Base-by-base conservation (phyloP, 148 eudicot species). In the Rhododendron ferrugineum region DNA sequence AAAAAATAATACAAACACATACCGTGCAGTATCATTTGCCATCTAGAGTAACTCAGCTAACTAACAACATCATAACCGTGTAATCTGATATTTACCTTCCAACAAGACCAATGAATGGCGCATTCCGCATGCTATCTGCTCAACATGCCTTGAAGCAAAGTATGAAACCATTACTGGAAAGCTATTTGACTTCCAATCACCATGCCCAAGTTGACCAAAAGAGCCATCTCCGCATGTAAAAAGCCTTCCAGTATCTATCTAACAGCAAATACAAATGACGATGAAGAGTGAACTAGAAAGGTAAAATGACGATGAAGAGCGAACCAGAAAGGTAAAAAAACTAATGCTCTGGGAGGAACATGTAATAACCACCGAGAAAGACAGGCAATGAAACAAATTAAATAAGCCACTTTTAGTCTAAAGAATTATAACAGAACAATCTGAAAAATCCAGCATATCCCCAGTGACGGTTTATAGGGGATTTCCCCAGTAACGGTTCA, bases 161-260 rank as follows among this genome's bases (percentile, higher is more conserved):
- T 87, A 87, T 2, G 90, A 89, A 78, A 96, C 91, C 84, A 88
- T 85, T 83, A 74, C 74, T 0, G 98, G 99, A 60, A 85, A 87
- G 50, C 84, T 87, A 79, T 82, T 87, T 2, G 95, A 92, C 81
- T 88, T 88, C 86, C 85, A 88, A 91, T 96, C 95, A 66, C 96
- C 95, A 84, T 93, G 95, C 70, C 99, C 99, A 87, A 96, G 96
- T 91, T 96, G 99, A 86, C 99, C 99, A 89, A 96, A 96, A 11
- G 97, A 92, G 86, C 98, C 98, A 89, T 96, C 98, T 86, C 99
- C 99, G 90, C 98, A 96, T 52, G 98, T 96, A 89, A 93, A 94
- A 82, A 95, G 91, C 80, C 84, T 82, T 81, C 99, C 99, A 47
- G 84, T 84, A 80, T 92, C 99, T 96, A 90, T 92, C 98, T 96